phyloP scores from a whole-genome alignment of 2,329 filamentous ascomycete genomes.

The Aspergillus piperis region DNA sequence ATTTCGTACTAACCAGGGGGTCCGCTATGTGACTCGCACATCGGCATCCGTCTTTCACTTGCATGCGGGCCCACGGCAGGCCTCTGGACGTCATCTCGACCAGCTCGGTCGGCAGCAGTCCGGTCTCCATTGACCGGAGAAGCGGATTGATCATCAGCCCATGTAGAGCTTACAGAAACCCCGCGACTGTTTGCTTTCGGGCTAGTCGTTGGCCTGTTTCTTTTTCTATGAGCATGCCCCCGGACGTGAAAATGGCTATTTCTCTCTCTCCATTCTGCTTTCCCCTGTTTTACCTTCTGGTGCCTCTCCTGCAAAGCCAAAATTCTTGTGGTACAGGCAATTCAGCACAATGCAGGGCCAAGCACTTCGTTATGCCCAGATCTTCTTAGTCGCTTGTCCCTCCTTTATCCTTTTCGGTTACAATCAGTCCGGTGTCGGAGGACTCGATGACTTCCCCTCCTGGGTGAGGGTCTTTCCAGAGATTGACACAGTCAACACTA shows the following conservation, averaged over 20 bases:
- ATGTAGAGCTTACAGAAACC: neutral
- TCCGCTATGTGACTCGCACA: neutral
- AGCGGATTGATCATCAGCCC: neutral
- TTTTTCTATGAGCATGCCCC: neutral
- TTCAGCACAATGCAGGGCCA: conserved; percentile 4
- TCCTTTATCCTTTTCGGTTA: conserved; percentile 55
- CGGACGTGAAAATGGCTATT: neutral
- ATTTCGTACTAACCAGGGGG: neutral
- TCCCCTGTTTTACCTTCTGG: neutral
- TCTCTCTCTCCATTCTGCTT: neutral
- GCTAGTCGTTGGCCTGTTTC: neutral
- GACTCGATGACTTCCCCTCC: conserved; percentile 41
- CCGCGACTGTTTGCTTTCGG: neutral
- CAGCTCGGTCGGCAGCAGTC: neutral
- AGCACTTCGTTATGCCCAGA: conserved; percentile 14
- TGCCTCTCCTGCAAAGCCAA: neutral
- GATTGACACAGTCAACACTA: conserved; percentile 51
- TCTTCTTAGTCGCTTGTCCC: conserved; percentile 27
- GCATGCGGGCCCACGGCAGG: neutral
- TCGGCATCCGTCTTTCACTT: neutral
- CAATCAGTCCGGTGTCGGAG: conserved; percentile 55
- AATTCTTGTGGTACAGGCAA: neutral
- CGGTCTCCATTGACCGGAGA: neutral
- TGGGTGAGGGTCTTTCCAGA: conserved; percentile 45
- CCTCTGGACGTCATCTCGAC: neutral